phyloP scores from a whole-genome alignment of 495 filamentous ascomycete species.

The Extremus antarcticus region DNA sequence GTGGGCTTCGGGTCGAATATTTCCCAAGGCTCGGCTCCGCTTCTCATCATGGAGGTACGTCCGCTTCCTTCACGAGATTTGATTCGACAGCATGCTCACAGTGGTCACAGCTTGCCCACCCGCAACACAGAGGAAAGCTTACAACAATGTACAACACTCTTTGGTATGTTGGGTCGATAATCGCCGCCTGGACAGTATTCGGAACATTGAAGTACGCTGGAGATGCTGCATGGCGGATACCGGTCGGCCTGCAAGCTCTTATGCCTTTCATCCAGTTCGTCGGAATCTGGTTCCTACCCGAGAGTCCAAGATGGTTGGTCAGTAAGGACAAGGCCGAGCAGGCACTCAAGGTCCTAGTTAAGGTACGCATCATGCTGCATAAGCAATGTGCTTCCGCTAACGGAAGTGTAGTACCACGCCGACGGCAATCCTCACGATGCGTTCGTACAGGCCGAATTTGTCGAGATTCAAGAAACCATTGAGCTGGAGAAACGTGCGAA shows the following conservation, averaged over 20 bases:
- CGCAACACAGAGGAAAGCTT: slow-evolving; percentile 32
- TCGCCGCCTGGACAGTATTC: slow-evolving; percentile 35
- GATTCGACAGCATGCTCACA: no score
- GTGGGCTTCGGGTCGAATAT: neutral
- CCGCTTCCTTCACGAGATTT: slow-evolving; percentile 34
- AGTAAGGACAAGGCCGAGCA: slow-evolving; percentile 43
- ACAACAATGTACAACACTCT: slow-evolving; percentile 35
- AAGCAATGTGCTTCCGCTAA: neutral
- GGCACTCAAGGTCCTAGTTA: slow-evolving; percentile 6
- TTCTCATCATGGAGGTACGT: slow-evolving; percentile 55
- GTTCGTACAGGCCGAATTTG: slow-evolving; percentile 49
- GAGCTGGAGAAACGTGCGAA: slow-evolving; percentile 21
- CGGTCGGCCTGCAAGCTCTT: slow-evolving; percentile 41
- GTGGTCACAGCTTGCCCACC: slow-evolving; percentile 25
- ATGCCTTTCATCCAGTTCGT: slow-evolving; percentile 41
- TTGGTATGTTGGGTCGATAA: slow-evolving; percentile 35
- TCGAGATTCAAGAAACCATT: slow-evolving; percentile 27
- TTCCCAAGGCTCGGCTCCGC: slow-evolving; percentile 34
- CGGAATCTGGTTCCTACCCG: slow-evolving; percentile 49
- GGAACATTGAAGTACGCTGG: slow-evolving; percentile 33
- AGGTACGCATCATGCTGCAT: neutral
- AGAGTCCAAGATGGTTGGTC: slow-evolving; percentile 54
- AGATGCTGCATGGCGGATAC: slow-evolving; percentile 44
- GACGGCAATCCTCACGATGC: slow-evolving; percentile 45
- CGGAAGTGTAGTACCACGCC: slow-evolving; percentile 36